Base-by-base conservation (phyloP, 179 eudicot genomes). In the Silene vulgaris region DNA sequence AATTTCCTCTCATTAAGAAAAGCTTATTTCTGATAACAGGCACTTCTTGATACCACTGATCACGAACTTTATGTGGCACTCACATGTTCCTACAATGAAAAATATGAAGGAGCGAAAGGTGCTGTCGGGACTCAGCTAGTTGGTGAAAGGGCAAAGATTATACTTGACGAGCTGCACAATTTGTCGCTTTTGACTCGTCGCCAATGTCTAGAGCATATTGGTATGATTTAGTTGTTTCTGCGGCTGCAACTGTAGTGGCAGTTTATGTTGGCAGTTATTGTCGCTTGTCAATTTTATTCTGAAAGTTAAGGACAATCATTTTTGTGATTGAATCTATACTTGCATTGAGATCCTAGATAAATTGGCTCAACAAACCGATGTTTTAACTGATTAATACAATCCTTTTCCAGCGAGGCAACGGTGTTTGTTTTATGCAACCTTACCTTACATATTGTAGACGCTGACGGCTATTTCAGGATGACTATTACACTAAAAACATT, bases 121-220 rank as follows among this genome's bases (percentile, higher is more conserved):
- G 87, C 90, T 73, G 94, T 96, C 81, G 99, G 97, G 75, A 93
- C 97, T 29, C 97, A 89, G 81, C 91, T 90, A 78, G 74, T 87
- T 62, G 97, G 97, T 29, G 99, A 95, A 88, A 89, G 99, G 85
- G 99, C 87, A 35, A 81, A 90, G 81, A 86, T 95, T 78, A 89
- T 95, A 75, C 88, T 95, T 66, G 91, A 95, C 74, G 99, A 95
- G 87, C 86, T 88, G 37, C 89, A 79, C 76, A 81, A 81, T 74
- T 56, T 92, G 78, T 84, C 89, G 65, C 90, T 90, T 75, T 80
- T 89, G 71, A 90, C 97, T 54, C 97, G 82, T 52, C 76, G 73
- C 30, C 91, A 92, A 75, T 95, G 99, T 78, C 79, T 90, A 70
- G 89, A 89, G 84, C 91, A 95, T 85, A 85, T 95, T 75, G 99